A percentile compares a stretch with the other conserved stretches of the same genome.
Conservation (phyloP, 1,284 basidiomycete species). For the Bondarzewia mesenterica region DNA sequence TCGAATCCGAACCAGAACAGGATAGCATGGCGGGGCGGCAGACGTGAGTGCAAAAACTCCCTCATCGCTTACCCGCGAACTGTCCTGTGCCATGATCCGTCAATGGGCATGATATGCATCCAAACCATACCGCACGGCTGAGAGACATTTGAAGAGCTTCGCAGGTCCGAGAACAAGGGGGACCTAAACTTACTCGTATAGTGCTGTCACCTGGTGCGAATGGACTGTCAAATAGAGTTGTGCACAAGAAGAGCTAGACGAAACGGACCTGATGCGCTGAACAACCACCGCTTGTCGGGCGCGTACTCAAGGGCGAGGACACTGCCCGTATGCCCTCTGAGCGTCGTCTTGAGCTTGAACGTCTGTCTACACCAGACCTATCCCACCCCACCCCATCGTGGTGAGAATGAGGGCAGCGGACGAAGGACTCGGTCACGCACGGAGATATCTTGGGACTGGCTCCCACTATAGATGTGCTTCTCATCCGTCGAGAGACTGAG, state of each 20-base stretch:
- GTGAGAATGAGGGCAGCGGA: not conserved
- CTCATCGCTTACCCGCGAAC: too few species aligned
- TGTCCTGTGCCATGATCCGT: too few species aligned
- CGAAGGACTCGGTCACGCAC: conserved; percentile 36
- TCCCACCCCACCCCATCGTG: conserved; percentile 1
- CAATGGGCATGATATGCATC: too few species aligned
- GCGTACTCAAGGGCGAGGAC: conserved; percentile 80
- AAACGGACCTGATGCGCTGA: conserved; percentile 69
- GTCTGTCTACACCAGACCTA: conserved; percentile 80
- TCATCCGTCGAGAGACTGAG: conserved; percentile 71
- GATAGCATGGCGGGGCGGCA: too few species aligned
- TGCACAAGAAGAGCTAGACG: not conserved
- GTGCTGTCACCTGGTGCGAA: conserved; percentile 70
- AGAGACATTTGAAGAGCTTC: too few species aligned
- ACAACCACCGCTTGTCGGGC: conserved; percentile 72
- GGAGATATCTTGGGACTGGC: conserved; percentile 70
- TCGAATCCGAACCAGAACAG: too few species aligned
- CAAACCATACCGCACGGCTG: not conserved
- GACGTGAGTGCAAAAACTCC: too few species aligned
- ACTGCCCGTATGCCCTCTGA: conserved; percentile 82
- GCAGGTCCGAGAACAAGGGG: not conserved
- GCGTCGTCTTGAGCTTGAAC: conserved; percentile 60
- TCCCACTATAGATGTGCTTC: conserved; percentile 76
- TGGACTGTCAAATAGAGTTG: conserved; percentile 4
- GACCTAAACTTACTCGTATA: conserved; percentile 49